A percentile compares a stretch with the other conserved stretches of the same genome.
phyloP scores from a whole-genome alignment of 2,329 filamentous ascomycete species.

The Alternaria metachromatica region DNA sequence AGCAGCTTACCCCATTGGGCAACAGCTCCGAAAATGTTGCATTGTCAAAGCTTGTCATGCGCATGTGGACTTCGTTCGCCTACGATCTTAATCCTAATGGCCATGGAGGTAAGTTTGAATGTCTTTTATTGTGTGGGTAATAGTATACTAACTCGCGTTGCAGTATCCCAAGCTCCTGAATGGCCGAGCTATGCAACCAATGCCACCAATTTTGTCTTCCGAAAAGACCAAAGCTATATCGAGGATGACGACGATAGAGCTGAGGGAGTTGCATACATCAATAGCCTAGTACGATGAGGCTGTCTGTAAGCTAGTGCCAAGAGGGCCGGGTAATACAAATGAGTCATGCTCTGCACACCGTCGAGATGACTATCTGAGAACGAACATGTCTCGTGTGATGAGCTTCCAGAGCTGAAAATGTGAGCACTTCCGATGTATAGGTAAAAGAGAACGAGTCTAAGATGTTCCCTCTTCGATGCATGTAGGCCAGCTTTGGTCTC shows the following conservation, averaged over 20 bases:
- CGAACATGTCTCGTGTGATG: neutral
- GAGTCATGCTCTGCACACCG: no score
- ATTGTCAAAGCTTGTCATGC: slow-evolving; percentile 33
- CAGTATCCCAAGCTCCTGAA: slow-evolving; percentile 17
- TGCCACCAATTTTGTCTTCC: slow-evolving; percentile 37
- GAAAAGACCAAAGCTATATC: slow-evolving; percentile 34
- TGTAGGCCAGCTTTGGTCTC: neutral
- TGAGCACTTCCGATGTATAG: no score
- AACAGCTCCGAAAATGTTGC: slow-evolving; percentile 28
- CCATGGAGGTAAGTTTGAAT: slow-evolving; percentile 25
- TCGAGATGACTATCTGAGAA: neutral
- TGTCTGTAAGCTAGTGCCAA: rapidly evolving
- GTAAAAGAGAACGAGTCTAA: no score
- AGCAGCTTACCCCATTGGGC: slow-evolving; percentile 35
- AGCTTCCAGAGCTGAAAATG: neutral
- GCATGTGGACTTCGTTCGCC: slow-evolving; percentile 42
- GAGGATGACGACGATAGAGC: slow-evolving; percentile 30
- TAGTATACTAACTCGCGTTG: neutral
- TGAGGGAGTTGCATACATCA: slow-evolving; percentile 33
- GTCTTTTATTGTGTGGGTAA: no score
- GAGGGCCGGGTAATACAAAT: no score
- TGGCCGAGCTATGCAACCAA: slow-evolving; percentile 32
- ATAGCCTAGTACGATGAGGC: slow-evolving; percentile 26
- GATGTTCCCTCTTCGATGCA: neutral
- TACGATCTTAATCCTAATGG: slow-evolving; percentile 40